A percentile compares a stretch with the other conserved stretches of the same genome.
Conservation (phyloP, 2,329 filamentous ascomycete genomes). For the Aphanoascus verrucosus region DNA sequence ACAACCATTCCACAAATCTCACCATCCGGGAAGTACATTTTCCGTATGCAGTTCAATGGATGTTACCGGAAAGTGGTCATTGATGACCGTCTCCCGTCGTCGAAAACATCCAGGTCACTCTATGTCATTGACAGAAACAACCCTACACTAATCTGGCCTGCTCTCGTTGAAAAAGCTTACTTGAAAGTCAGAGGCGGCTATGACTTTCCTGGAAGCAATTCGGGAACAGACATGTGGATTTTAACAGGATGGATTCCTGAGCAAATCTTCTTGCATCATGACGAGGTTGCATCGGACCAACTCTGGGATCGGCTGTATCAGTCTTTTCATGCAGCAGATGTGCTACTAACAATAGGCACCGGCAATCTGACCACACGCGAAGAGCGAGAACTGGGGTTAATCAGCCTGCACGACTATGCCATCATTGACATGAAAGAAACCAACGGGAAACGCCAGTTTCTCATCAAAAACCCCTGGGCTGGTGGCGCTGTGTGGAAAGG, state of each 20-base stretch:
- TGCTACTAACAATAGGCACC: constrained; percentile 82
- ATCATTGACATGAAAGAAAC: constrained; percentile 65
- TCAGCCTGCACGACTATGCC: constrained; percentile 88
- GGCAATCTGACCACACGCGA: constrained; percentile 67
- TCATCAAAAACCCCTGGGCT: constrained; percentile 95
- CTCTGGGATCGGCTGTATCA: constrained; percentile 69
- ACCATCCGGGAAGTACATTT: constrained; percentile 74
- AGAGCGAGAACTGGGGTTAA: constrained; percentile 69
- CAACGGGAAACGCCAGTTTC: constrained; percentile 53
- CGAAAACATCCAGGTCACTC: constrained; percentile 58
- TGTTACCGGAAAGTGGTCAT: constrained; percentile 78
- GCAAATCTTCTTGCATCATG: constrained; percentile 81
- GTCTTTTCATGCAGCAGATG: constrained; percentile 65
- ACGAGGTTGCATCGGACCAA: constrained; percentile 63
- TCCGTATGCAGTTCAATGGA: constrained; percentile 92
- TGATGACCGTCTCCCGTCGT: constrained; percentile 78
- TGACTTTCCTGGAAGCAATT: constrained; percentile 95
- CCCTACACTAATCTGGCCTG: constrained; percentile 76
- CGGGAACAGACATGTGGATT: constrained; percentile 85
- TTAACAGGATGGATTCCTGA: constrained; percentile 95
- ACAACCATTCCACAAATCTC: constrained; percentile 53
- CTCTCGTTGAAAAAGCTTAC: constrained; percentile 90
- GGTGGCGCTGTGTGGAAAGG: constrained; percentile 46
- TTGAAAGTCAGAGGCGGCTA: constrained; percentile 91
- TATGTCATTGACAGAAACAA: constrained; percentile 83